Evolutionary conservation across 768 basidiomycete species (phyloP).

Genomic region (Boletus subcaerulescens): DNA sequence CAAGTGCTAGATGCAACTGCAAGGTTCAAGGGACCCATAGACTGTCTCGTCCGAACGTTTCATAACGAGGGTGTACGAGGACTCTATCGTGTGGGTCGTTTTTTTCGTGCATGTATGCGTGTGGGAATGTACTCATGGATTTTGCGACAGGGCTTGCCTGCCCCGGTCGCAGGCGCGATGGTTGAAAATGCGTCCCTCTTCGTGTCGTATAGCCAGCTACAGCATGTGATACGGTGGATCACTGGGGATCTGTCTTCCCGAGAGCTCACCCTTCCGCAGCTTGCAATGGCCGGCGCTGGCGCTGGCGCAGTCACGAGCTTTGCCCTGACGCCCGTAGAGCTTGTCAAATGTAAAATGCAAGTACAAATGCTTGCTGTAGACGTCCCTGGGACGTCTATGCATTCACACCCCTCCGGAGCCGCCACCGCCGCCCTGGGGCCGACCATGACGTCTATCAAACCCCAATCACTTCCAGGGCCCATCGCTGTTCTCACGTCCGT

Average conservation of each 20-base stretch:
- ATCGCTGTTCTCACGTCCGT: constrained; percentile 62
- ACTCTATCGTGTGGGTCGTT: constrained; percentile 72
- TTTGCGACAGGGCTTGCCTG: constrained; percentile 74
- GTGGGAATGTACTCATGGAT: background rate
- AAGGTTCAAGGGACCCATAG: constrained; percentile 81
- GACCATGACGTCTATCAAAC: constrained; percentile 5
- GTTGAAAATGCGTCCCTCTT: constrained; percentile 89
- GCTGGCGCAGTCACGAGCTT: constrained; percentile 87
- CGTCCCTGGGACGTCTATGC: constrained; percentile 13
- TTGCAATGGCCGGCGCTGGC: constrained; percentile 79
- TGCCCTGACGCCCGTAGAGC: constrained; percentile 88
- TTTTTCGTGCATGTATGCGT: background rate
- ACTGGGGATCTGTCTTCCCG: constrained; percentile 34
- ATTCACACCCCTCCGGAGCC: constrained; percentile 13
- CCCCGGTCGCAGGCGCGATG: constrained; percentile 90
- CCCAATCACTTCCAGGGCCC: constrained; percentile 61
- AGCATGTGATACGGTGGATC: constrained; percentile 52
- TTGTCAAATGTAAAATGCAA: constrained; percentile 98
- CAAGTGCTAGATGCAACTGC: constrained; percentile 72
- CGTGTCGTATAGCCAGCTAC: constrained; percentile 76
- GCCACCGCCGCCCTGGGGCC: constrained; percentile 11
- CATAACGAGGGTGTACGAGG: constrained; percentile 78
- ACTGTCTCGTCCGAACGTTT: constrained; percentile 84
- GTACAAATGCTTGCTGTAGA: constrained; percentile 73
- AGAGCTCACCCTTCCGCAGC: constrained; percentile 60